Evolutionary conservation across 768 basidiomycete genomes (phyloP), one percentile per base, ranked within the genome.

Genomic region (Strobilomyces dryophilus): DNA sequence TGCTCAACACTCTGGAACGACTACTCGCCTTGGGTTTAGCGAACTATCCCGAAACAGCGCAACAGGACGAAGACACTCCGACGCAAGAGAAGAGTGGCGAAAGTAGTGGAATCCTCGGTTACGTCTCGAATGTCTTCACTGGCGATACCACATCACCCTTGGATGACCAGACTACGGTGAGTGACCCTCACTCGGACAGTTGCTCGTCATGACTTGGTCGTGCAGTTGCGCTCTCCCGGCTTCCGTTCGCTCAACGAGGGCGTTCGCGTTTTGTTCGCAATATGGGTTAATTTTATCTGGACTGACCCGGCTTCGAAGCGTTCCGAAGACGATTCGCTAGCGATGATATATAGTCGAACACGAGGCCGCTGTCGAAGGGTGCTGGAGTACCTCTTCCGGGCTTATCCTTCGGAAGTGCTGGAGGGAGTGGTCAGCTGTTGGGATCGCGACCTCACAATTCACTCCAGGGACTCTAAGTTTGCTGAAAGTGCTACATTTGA

Each of bases 121-220:
- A 92, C 61, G 87, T 99, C 47, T 94, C 93, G 2, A 90, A 84
- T 51, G 95, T 98, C 2, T 95, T 99, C 63, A 81, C 87, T 39
- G 82, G 83, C 0, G 90, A 93, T n/a, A 77, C 73, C 34, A 61
- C 71, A 9, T 69, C 76, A 11, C 66, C 68, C 50, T 63, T 69
- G 15, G 83, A 83, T 14, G 87, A 87, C 35, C 80, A 79, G 55
- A 62, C 83, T 9, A 78, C 76, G 51, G 89, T 85, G 59, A 64
- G 81, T 72, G 8, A 36, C 21, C 49, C 47, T 51, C 51, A 27
- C 35, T 42, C 17, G 17, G 27, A 21, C 36, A 36, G n/a, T 24
- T 36, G 20, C 8, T 7, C 39, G 29, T 48, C 26, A 32, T 29
- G 29, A 29, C 53, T 60, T 47, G 55, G 51, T 46, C 45, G 15